These are phyloP conservation scores for Suillus ampliporus DNA, from an alignment of 768 basidiomycete species.

Conservation along the genomic window DNA sequence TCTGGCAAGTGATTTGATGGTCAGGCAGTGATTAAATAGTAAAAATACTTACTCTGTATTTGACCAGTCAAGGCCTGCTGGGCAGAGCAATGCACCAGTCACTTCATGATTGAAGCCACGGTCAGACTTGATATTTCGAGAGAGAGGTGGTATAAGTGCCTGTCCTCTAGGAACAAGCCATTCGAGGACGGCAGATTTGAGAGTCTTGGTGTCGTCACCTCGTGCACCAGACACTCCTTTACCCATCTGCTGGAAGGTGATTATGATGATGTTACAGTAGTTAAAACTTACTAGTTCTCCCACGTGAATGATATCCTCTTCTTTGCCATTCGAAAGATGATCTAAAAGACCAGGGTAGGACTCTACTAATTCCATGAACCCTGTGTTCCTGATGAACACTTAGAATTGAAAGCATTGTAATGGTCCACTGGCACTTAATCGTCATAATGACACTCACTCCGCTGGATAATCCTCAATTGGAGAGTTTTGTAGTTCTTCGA, in stretches of 20 bases:
- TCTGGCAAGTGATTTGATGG: background rate
- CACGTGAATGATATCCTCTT: background rate
- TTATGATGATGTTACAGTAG: background rate
- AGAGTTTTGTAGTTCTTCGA: background rate
- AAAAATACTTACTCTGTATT: conserved; percentile 18
- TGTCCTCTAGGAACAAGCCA: conserved; percentile 27
- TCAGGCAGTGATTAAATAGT: too few species aligned
- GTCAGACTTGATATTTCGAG: conserved; percentile 17
- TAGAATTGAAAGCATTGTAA: background rate
- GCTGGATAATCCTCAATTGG: background rate
- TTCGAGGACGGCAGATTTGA: conserved; percentile 24
- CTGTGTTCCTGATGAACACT: conserved; percentile 8
- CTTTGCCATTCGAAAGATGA: background rate
- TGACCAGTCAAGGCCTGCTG: conserved; percentile 33
- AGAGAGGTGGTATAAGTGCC: conserved; percentile 19
- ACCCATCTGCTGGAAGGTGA: background rate
- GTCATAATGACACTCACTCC: background rate
- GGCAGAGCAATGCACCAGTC: conserved; percentile 35
- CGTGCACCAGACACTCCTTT: conserved; percentile 28
- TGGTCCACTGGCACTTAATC: background rate
- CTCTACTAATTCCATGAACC: background rate
- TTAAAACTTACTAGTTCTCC: background rate
- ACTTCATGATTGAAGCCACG: conserved; percentile 31
- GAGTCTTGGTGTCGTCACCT: conserved; percentile 28
- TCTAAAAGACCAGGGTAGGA: background rate